Evolutionary conservation across 805 yeast genomes (phyloP).

Genomic region (Saturnispora halmiae): DNA sequence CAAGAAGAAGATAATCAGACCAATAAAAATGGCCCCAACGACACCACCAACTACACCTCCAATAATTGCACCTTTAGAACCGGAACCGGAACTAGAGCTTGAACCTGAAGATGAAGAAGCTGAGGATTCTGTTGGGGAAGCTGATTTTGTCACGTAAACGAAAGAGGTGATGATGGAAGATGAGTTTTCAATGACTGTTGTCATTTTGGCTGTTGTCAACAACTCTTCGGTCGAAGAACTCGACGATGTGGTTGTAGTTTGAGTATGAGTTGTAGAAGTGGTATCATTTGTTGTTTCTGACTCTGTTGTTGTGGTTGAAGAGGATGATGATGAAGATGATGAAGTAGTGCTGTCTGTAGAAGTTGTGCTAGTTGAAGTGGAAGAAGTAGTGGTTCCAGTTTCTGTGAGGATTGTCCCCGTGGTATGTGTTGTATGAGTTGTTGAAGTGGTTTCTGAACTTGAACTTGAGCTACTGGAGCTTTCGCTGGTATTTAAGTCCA

Average conservation of each 20-base stretch:
- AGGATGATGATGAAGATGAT: conserved; percentile 3
- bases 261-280: conserved; percentile 10
- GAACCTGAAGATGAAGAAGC: conserved; percentile 14
- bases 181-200: conserved; percentile 15
- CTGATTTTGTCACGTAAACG: conserved; percentile 23
- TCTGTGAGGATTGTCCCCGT: conserved; percentile 4
- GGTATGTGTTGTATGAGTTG: conserved; percentile 8
- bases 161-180: conserved; percentile 23
- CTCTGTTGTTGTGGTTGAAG: conserved; percentile 10
- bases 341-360: neutral
- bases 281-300: conserved; percentile 9
- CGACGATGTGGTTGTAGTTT: conserved; percentile 8
- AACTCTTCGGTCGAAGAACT: conserved; percentile 8
- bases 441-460: neutral
- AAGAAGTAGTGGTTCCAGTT: conserved; percentile 1
- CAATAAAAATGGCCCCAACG: conserved; percentile 21
- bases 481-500: conserved; percentile 3
- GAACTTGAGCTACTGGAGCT: conserved; percentile 11
- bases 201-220: conserved; percentile 12
- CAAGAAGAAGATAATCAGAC: conserved; percentile 25
- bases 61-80: conserved; percentile 28
- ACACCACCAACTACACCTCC: conserved; percentile 33
- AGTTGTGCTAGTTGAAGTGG: neutral
- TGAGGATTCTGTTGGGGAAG: conserved; percentile 17
- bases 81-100: conserved; percentile 17